These are phyloP conservation scores for Halophytophthora polymorphica DNA, from an alignment of 352 stramenopile species.

Conservation along the genomic window DNA sequence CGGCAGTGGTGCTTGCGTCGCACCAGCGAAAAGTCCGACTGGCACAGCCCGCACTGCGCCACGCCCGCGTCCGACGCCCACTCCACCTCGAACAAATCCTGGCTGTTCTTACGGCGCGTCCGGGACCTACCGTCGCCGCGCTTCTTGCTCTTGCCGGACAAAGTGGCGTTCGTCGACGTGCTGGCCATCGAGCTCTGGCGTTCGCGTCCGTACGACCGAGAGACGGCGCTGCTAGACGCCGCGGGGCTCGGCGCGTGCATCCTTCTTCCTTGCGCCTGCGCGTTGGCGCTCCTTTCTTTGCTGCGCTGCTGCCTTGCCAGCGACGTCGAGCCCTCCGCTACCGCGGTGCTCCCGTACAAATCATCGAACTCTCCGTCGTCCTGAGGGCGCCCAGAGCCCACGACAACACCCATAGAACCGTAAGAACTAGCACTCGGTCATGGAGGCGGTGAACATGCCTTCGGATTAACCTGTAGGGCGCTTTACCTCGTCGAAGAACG, in stretches of 20 bases:
- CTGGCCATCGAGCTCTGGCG: constrained; percentile 19
- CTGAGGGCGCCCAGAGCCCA: constrained; percentile 16
- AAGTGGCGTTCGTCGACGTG: constrained; percentile 17
- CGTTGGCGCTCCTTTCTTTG: background rate
- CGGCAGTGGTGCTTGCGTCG: constrained; percentile 77
- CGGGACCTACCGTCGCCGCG: constrained; percentile 21
- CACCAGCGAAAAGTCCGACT: constrained; percentile 58
- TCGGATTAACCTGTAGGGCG: too few relatives aligned
- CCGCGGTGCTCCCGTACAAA: constrained; percentile 43
- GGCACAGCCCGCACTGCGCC: constrained; percentile 47
- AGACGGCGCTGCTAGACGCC: constrained; percentile 21
- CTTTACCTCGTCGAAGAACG: constrained; percentile 35
- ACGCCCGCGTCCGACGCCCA: constrained; percentile 57
- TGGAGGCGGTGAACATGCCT: background rate
- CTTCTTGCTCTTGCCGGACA: constrained; percentile 10
- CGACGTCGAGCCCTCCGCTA: constrained; percentile 3
- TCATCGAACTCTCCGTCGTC: constrained; percentile 79
- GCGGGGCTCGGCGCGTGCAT: constrained; percentile 10
- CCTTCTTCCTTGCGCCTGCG: background rate
- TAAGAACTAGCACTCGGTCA: background rate
- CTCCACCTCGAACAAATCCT: constrained; percentile 60
- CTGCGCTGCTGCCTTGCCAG: constrained; percentile 6
- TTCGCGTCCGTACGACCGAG: constrained; percentile 20
- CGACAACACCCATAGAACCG: constrained; percentile 5
- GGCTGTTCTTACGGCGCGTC: constrained; percentile 38